Evolutionary conservation across 2,329 filamentous ascomycete genomes (phyloP), one percentile per base, ranked within the genome.

Genomic region (Trichoderma harzianum): DNA sequence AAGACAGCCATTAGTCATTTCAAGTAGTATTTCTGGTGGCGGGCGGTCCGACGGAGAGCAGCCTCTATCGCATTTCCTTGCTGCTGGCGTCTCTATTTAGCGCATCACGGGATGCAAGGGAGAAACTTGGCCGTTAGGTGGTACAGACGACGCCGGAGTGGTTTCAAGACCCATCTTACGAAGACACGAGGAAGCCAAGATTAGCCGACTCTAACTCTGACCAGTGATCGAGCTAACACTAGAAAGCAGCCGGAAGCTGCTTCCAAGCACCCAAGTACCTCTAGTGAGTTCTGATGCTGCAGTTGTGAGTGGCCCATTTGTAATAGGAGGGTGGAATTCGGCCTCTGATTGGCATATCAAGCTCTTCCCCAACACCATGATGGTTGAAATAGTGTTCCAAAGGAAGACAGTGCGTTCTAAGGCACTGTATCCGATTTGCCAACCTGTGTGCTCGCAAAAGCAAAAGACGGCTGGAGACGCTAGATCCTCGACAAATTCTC

Each of bases 401-500:
- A 7, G 18, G 58, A 30, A 58, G 64, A 43, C 51, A 26, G 26
- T n/a, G 64, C 64, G 7, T 30, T 43, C 12, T 26, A 6, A 32
- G 64, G 51, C 34, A 58, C 34, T 43, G 64, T 30, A 67, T 67
- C 64, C 64, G 64, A 67, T 67, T 67, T 34, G 64, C 21, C 12
- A 26, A 30, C 8, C 21, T 10, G 24, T 12, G 34, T 36, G 24
- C 10, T 7, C 7, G 3, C 60, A n/a, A 28, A 63, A 47, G 8
- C 60, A n/a, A 28, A 63, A 47, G 16, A 18, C 16, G 12, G 16
- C 32, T 58, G n/a, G 24, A 30, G 34, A 18, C 18, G 51, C 64
- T 43, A 36, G 51, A 30, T 57, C 21, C 64, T 67, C 43, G 32
- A 57, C 24, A 30, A 57, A 21, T 14, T 21, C 36, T n/a, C 32